Evolutionary conservation across 108 stramenopile genomes (phyloP).

Genomic region (Discostella pseudostelligera): DNA sequence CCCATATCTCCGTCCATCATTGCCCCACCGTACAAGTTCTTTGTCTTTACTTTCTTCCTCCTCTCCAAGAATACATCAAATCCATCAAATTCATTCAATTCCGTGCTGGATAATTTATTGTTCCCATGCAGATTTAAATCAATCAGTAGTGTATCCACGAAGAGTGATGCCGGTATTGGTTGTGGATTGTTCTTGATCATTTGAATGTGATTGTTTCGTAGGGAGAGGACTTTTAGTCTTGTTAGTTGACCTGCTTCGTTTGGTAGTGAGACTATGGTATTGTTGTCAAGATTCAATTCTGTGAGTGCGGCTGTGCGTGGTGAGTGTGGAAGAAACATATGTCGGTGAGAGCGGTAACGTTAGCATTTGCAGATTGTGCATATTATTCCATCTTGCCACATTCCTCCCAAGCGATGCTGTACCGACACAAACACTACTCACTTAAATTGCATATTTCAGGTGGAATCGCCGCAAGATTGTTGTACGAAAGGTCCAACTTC

Average conservation of each 20-base stretch:
- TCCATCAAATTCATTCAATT: constrained; percentile 80
- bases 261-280: constrained; percentile 66
- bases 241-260: constrained; percentile 54
- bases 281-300: constrained; percentile 75
- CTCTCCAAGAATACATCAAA: constrained; percentile 72
- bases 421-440: too few relatives aligned
- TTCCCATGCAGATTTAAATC: constrained; percentile 84
- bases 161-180: constrained; percentile 68
- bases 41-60: constrained; percentile 79
- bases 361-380: too few relatives aligned
- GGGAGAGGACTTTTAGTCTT: constrained; percentile 71
- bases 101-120: constrained; percentile 74
- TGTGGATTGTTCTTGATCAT: constrained; percentile 68
- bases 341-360: too few relatives aligned
- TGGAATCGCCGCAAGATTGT: constrained; percentile 66
- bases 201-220: constrained; percentile 65
- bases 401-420: too few relatives aligned
- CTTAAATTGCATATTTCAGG: constrained; percentile 54
- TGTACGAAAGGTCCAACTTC: constrained; percentile 68
- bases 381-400: too few relatives aligned
- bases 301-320: too few relatives aligned
- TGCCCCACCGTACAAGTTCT: constrained; percentile 66
- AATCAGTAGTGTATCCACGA: constrained; percentile 67
- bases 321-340: too few relatives aligned
- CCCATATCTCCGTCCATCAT: constrained; percentile 53